Conservation (phyloP, 1,284 basidiomycete genomes). For the Sutorius eximius region DNA sequence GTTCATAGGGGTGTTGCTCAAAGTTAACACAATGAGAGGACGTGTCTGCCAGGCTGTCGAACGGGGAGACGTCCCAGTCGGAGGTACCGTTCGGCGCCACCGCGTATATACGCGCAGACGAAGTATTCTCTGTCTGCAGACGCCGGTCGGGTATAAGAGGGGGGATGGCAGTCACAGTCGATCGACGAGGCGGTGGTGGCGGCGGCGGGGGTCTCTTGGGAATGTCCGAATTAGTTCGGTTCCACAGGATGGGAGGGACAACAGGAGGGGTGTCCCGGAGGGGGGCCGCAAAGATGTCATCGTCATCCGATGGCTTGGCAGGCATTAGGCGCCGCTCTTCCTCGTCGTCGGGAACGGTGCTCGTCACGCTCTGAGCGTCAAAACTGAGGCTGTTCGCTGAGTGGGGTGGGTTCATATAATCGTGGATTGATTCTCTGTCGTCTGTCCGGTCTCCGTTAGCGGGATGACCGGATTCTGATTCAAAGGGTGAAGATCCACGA, state of each 20-base stretch:
- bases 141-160: conserved; percentile 27
- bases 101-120: conserved; percentile 11
- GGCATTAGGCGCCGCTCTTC: conserved; percentile 38
- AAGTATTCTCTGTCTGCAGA: conserved; percentile 9
- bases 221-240: conserved; percentile 22
- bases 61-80: conserved; percentile 26
- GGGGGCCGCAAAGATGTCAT: conserved; percentile 13
- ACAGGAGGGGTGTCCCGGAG: conserved; percentile 18
- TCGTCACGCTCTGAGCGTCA: conserved; percentile 46
- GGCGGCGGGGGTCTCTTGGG: conserved; percentile 35
- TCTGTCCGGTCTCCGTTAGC: conserved; percentile 14
- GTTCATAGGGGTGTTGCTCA: conserved; percentile 20
- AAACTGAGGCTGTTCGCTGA: conserved; percentile 30
- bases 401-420: conserved; percentile 44
- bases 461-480: conserved; percentile 1
- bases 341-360: conserved; percentile 43
- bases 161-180: conserved; percentile 15
- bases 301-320: conserved; percentile 22
- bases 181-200: conserved; percentile 43
- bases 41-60: conserved; percentile 34
- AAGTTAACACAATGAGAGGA: conserved; percentile 22
- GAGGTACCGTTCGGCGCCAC: neutral
- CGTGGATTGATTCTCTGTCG: conserved; percentile 21
- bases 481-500: conserved; percentile 27
- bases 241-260: conserved; percentile 35